phyloP scores from a whole-genome alignment of 1,284 basidiomycete genomes.

The Cronartium ribicola region DNA sequence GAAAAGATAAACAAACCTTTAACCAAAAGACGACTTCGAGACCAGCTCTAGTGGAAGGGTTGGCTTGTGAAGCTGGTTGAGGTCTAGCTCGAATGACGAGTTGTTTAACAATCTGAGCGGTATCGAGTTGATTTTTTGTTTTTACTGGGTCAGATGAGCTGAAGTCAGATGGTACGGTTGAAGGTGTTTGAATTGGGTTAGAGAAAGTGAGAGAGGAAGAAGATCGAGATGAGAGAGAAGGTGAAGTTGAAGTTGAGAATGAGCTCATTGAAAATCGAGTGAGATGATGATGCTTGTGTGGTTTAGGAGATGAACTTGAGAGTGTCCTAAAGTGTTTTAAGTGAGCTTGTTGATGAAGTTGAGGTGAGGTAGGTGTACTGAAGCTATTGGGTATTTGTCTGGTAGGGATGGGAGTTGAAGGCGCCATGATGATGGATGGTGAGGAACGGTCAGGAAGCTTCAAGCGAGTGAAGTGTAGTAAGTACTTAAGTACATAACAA shows the following conservation, averaged over 20 bases:
- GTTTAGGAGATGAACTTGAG: not conserved
- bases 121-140: not conserved
- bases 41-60: not conserved
- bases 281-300: too few species aligned
- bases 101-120: conserved; percentile 20
- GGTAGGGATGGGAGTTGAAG: too few species aligned
- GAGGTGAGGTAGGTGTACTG: too few species aligned
- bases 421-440: too few species aligned
- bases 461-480: too few species aligned
- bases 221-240: not conserved
- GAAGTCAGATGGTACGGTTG: not conserved
- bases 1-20: conserved; percentile 5
- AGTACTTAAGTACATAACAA: too few species aligned
- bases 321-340: not conserved
- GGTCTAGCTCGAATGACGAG: conserved; percentile 25
- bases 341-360: not conserved
- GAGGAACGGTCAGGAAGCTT: too few species aligned
- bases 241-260: not conserved
- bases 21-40: conserved; percentile 26
- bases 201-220: not conserved
- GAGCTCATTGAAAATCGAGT: too few species aligned
- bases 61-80: too few species aligned
- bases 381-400: too few species aligned
- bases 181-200: not conserved
- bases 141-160: too few species aligned